phyloP scores from a whole-genome alignment of 768 basidiomycete genomes.

The Cantharellus cinnabarinus region DNA sequence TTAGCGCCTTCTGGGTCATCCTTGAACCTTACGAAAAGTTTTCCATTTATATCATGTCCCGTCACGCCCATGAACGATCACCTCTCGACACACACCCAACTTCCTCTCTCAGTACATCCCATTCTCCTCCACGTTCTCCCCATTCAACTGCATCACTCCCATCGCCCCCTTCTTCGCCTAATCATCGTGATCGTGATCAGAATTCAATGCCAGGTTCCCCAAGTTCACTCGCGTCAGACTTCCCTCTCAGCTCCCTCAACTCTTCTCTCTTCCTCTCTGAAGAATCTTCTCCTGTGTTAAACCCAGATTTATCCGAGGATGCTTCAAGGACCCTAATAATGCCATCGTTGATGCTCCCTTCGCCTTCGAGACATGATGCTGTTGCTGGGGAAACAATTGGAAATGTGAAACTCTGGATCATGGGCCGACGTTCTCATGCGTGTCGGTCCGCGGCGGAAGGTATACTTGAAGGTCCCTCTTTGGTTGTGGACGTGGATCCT shows the following conservation, averaged over 20 bases:
- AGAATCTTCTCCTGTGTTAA: neutral
- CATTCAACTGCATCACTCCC: neutral
- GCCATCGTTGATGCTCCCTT: neutral
- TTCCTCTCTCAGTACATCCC: neutral
- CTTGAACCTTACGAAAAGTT: no score
- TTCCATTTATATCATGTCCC: neutral
- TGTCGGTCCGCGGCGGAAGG: neutral
- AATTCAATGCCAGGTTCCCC: neutral
- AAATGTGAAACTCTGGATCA: neutral
- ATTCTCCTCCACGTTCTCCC: neutral
- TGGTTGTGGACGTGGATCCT: neutral
- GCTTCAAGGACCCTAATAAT: neutral
- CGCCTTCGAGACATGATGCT: neutral
- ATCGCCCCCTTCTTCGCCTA: neutral
- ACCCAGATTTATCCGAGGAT: neutral
- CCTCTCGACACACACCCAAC: neutral
- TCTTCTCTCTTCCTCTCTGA: neutral
- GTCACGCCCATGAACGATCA: neutral
- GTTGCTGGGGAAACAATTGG: neutral
- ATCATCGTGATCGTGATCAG: neutral
- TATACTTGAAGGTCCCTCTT: neutral
- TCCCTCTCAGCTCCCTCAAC: neutral
- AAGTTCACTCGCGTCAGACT: neutral
- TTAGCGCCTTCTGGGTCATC: no score
- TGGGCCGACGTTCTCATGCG: neutral